Evolutionary conservation across 345 rosid genomes (phyloP).

Genomic region (Citrus cavaleriei): DNA sequence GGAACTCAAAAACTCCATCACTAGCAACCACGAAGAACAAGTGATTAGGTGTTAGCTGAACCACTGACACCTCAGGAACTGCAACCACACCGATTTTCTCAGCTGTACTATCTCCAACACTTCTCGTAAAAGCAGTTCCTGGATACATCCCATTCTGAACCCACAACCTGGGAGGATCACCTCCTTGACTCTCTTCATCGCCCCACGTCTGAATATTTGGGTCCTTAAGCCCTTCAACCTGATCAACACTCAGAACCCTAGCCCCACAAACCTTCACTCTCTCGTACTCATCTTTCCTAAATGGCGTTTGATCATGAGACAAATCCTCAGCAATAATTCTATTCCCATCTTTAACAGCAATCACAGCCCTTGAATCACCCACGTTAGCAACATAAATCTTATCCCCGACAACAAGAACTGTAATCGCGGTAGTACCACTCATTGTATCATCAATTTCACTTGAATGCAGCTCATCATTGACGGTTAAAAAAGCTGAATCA

Average conservation of each 20-base stretch:
- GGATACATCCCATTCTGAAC: conserved; percentile 89
- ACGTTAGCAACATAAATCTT: conserved; percentile 84
- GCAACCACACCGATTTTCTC: conserved; percentile 87
- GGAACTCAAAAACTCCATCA: conserved; percentile 96
- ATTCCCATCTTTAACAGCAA: conserved; percentile 65
- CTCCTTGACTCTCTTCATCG: conserved; percentile 81
- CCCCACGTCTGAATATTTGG: conserved; percentile 84
- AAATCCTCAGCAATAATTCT: conserved; percentile 66
- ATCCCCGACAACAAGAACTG: conserved; percentile 85
- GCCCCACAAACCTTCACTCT: conserved; percentile 93
- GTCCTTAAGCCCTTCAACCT: conserved; percentile 90
- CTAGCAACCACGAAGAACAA: conserved; percentile 90
- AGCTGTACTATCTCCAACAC: conserved; percentile 84
- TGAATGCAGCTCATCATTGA: conserved; percentile 62
- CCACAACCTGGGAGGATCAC: conserved; percentile 98
- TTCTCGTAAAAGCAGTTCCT: conserved; percentile 93
- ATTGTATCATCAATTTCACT: conserved; percentile 84
- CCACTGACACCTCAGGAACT: conserved; percentile 69
- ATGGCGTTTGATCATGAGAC: conserved; percentile 94
- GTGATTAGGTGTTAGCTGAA: conserved; percentile 62
- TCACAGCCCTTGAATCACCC: conserved; percentile 96
- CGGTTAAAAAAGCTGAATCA: conserved; percentile 53
- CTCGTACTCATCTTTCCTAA: conserved; percentile 87
- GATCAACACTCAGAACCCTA: conserved; percentile 86
- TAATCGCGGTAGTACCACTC: conserved; percentile 96